phyloP scores from a whole-genome alignment of 2,329 filamentous ascomycete species.

The Pyricularia grisea region DNA sequence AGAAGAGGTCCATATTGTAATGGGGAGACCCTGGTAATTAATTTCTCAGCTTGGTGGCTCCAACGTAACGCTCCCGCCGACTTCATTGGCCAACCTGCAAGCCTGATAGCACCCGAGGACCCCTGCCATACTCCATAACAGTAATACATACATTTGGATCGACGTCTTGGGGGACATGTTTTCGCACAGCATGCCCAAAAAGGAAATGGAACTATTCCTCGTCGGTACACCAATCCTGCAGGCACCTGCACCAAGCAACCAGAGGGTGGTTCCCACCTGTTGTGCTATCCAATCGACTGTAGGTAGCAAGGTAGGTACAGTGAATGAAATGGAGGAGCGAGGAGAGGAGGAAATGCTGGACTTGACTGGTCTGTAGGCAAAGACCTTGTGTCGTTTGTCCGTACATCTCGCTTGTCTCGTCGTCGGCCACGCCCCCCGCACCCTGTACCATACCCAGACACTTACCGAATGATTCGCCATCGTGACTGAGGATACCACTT shows the following conservation, averaged over 20 bases:
- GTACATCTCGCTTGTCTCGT: not conserved
- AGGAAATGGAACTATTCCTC: not conserved
- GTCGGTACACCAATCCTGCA: not conserved
- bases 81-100: not conserved
- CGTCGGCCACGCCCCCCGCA: not conserved
- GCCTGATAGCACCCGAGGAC: not conserved
- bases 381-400: not conserved
- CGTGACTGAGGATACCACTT: not conserved
- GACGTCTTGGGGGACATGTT: not conserved
- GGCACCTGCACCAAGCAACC: not conserved
- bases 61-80: not conserved
- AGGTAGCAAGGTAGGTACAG: too few species aligned
- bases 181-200: constrained; percentile 1
- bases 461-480: not conserved
- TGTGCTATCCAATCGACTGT: too few species aligned
- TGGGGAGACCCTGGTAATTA: not conserved
- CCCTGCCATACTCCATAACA: not conserved
- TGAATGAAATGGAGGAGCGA: not conserved
- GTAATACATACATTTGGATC: not conserved
- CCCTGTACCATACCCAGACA: not conserved
- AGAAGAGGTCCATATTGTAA: not conserved
- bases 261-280: not conserved
- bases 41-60: not conserved
- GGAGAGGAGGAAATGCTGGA: not conserved
- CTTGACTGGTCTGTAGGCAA: not conserved